Evolutionary conservation across 2,329 filamentous ascomycete genomes (phyloP), one percentile per base, ranked within the genome.

Genomic region (Colletotrichum filicis): DNA sequence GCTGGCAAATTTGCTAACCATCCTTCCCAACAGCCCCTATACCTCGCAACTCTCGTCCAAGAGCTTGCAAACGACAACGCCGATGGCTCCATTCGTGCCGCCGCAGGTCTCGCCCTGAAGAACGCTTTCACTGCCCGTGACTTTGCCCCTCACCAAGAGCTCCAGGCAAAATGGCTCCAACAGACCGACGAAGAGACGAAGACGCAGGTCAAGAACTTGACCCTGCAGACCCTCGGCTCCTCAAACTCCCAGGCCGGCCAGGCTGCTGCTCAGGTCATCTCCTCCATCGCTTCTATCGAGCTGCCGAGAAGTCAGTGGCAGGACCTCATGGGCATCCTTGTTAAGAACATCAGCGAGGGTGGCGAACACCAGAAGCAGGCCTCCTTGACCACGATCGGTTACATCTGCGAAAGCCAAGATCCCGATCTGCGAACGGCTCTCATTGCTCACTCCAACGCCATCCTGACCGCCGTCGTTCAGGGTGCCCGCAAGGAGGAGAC

Each of bases 101-200:
- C 97, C 78, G 97, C 97, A 79, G 97, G 95, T 91, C 91, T 99
- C 79, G 96, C 97, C 78, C 89, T 99, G 81, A 99, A 99, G 87
- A 99, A 99, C 89, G 94, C 97, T 80, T 98, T 99, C 87, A 95
- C 94, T 81, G 94, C 95, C 80, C 93, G 97, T 88, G 97, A 99
- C 85, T 92, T 92, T 80, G 87, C 91, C 80, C 93, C 95, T 81
- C 92, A 98, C 85, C 93, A 94, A 81, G 94, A 97, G 82, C 91
- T 98, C 71, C 97, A 98, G 86, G 90, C 92, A 81, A 95, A 97
- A 92, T 99, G 97, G 97, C 87, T 97, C 75, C 91, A 92, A 82
- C 92, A 94, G 81, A 93, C 96, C 77, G 93, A 95, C 79, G 88
- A 91, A 77, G 91, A 93, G 74, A 94, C 95, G 79, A 98, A 98